Conservation (phyloP, 2,329 filamentous ascomycete species). For the Diaporthe capsici region DNA sequence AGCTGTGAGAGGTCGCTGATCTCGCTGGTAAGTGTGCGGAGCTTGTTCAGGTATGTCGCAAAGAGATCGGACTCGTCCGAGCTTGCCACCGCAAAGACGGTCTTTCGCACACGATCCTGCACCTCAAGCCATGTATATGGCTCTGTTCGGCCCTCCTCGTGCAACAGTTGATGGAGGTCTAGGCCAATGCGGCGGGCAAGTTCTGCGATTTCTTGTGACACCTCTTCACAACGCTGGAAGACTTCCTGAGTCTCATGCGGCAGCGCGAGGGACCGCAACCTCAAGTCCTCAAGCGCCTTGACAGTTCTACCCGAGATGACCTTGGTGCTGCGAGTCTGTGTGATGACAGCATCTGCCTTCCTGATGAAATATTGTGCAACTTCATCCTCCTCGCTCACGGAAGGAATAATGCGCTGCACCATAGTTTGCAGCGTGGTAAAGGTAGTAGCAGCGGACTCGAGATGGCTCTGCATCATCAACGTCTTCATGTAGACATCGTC, state of each 20-base stretch:
- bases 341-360: slow-evolving; percentile 79
- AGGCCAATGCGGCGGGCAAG: slow-evolving; percentile 78
- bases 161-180: slow-evolving; percentile 75
- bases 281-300: slow-evolving; percentile 82
- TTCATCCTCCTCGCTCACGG: slow-evolving; percentile 72
- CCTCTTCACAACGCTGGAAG: slow-evolving; percentile 79
- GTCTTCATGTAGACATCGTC: slow-evolving; percentile 85
- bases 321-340: slow-evolving; percentile 85
- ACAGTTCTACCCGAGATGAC: slow-evolving; percentile 85
- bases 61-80: slow-evolving; percentile 78
- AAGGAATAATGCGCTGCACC: slow-evolving; percentile 75
- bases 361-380: slow-evolving; percentile 75
- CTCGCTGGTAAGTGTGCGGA: slow-evolving; percentile 74
- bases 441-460: slow-evolving; percentile 82
- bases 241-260: slow-evolving; percentile 75
- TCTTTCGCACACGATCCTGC: slow-evolving; percentile 71
- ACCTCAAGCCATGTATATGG: slow-evolving; percentile 78
- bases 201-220: slow-evolving; percentile 74
- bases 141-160: slow-evolving; percentile 79
- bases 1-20: slow-evolving; percentile 80
- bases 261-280: slow-evolving; percentile 80
- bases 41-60: slow-evolving; percentile 75
- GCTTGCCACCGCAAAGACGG: slow-evolving; percentile 65
- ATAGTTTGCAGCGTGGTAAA: slow-evolving; percentile 75
- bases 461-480: slow-evolving; percentile 81